Percentiles rank a stretch among this genome's conserved stretches.
These are phyloP conservation scores for Mucor lusitanicus DNA, from an alignment of 371 early-diverging fungal species.

Conservation along the genomic window DNA sequence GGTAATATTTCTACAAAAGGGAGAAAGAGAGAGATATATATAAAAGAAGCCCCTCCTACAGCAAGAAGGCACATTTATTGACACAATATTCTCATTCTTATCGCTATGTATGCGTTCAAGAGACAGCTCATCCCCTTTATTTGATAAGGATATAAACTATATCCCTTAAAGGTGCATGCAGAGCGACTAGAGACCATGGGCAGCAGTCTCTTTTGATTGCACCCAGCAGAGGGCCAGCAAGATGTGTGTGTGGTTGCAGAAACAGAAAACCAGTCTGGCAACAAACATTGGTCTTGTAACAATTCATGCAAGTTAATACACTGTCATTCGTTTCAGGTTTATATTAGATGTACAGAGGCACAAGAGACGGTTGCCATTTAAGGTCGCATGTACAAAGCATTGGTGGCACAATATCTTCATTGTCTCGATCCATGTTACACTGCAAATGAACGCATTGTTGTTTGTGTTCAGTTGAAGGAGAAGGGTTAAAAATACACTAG, in stretches of 20 bases:
- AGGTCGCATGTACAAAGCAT: slow-evolving; percentile 1
- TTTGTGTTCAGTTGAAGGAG: not conserved
- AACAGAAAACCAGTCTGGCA: not conserved
- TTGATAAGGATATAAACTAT: not conserved
- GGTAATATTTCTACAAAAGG: not conserved
- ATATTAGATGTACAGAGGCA: not conserved
- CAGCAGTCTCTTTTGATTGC: not conserved
- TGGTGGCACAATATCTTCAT: not conserved
- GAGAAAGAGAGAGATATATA: not conserved
- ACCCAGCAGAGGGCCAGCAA: not conserved
- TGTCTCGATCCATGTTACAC: not conserved
- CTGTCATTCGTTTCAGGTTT: not conserved
- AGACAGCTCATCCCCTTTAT: not conserved
- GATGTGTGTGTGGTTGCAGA: too few species aligned
- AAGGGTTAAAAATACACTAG: not conserved
- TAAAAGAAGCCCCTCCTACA: not conserved
- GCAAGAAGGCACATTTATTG: not conserved
- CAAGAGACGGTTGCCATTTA: not conserved
- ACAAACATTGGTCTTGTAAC: not conserved
- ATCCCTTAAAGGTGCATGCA: too few species aligned
- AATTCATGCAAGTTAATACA: not conserved
- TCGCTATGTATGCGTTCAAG: not conserved
- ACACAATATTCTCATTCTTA: not conserved
- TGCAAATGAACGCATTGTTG: not conserved
- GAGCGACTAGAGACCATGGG: too few species aligned